Conservation (phyloP, 352 stramenopile genomes). For the Pythium scleroteichum region DNA sequence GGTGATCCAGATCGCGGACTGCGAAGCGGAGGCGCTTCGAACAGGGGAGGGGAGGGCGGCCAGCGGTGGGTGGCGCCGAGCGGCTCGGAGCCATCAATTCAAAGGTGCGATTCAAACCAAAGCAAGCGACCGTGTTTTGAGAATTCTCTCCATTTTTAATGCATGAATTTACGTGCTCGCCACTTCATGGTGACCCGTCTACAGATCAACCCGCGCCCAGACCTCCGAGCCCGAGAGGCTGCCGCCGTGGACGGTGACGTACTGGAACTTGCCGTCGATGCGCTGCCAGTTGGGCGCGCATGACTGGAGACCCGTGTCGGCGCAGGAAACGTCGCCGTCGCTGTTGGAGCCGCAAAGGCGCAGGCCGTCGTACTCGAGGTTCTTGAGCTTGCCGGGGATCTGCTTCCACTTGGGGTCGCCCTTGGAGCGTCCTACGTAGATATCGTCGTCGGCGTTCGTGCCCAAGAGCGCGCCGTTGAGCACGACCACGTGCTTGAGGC, state of each 20-base stretch:
- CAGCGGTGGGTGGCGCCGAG: no score
- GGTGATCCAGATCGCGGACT: no score
- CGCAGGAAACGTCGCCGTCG: slow-evolving; percentile 21
- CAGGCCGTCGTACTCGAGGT: slow-evolving; percentile 32
- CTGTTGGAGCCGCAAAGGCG: slow-evolving; percentile 25
- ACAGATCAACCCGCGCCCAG: slow-evolving; percentile 13
- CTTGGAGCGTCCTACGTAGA: slow-evolving; percentile 20
- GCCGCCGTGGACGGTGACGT: slow-evolving; percentile 10
- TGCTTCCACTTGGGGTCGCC: slow-evolving; percentile 30
- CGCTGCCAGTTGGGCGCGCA: slow-evolving; percentile 21
- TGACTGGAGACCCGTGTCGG: slow-evolving; percentile 14
- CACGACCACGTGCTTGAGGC: slow-evolving; percentile 32
- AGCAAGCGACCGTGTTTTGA: no score
- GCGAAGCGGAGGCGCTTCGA: no score
- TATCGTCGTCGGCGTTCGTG: slow-evolving; percentile 25
- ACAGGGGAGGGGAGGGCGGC: no score
- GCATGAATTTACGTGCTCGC: no score
- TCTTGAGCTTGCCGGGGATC: slow-evolving; percentile 23
- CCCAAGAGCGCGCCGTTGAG: slow-evolving; percentile 32
- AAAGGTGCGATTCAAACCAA: neutral
- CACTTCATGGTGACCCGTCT: no score
- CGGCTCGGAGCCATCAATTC: slow-evolving; percentile 6
- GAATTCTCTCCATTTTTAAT: no score
- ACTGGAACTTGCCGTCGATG: slow-evolving; percentile 18
- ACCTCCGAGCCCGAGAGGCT: slow-evolving; percentile 13